Evolutionary conservation across 106 monocot genomes (phyloP), one percentile per base, ranked within the genome.

Genomic region (Cymbidium sinense): DNA sequence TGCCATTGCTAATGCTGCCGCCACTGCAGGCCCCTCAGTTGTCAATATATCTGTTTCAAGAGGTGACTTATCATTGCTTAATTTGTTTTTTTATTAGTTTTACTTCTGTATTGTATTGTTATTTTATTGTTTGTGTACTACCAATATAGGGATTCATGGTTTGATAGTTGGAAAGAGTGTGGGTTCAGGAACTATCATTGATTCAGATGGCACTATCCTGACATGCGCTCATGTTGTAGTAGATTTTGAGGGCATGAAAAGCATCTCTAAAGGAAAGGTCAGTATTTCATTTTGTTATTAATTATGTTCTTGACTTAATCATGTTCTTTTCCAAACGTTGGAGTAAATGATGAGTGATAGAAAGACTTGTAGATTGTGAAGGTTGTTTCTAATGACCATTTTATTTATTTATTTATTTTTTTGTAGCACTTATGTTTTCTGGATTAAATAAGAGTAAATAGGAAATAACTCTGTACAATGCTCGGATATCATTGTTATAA

Each of bases 211-310:
- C 18, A 98, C 94, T 7, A 94, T 98, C 50, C 65, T 98, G 82
- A 98, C 96, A 10, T 98, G 94, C 75, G 94, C 96, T 39, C 96
- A 98, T 87, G 90, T 92, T 52, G 94, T 98, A 15, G 85, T 77
- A 18, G 86, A 91, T 72, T 77, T 81, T 62, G 81, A 82, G 47
- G 87, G 87, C 50, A 80, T 73, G 44, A 88, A 80, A 58, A 81
- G 76, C 7, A 50, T 84, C 23, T 76, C 54, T 19, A 88, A 80
- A 61, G 80, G 91, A 55, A 94, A 92, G 89, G 96, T 94, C 7
- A 43, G 79, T 35, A 4, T 20, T 50, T 34, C 30, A 76, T 11
- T 29, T 64, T 13, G 41, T 1, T 78, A 3, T 34, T 70, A 44
- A 30, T 15, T 7, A 30, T 51, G 8, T 44, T 34, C 33, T 37